phyloP scores from a whole-genome alignment of 2,329 filamentous ascomycete species.

The Metarhizium rileyi region DNA sequence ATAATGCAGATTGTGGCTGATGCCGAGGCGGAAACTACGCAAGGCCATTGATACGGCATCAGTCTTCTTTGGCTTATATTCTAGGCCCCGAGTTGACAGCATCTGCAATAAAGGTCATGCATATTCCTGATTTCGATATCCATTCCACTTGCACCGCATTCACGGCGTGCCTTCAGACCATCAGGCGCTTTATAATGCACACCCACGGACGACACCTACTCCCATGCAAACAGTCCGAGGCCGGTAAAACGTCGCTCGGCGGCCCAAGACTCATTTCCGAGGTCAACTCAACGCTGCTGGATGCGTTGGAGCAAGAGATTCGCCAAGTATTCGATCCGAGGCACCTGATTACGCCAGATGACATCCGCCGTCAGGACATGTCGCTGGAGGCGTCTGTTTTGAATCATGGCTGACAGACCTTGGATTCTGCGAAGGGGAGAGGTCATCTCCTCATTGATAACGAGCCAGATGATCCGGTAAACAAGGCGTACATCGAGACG shows the following conservation, averaged over 20 bases:
- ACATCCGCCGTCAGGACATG: constrained; percentile 28
- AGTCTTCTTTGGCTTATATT: constrained; percentile 27
- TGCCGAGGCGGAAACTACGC: constrained; percentile 36
- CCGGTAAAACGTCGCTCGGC: constrained; percentile 16
- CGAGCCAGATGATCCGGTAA: constrained; percentile 27
- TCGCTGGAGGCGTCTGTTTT: constrained; percentile 37
- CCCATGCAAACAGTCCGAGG: constrained; percentile 41
- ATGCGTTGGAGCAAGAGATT: constrained; percentile 36
- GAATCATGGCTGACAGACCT: constrained; percentile 36
- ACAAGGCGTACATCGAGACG: constrained; percentile 27
- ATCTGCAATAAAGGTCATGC: constrained; percentile 38
- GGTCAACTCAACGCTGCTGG: constrained; percentile 30
- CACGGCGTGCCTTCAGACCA: constrained; percentile 29
- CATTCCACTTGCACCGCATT: constrained; percentile 36
- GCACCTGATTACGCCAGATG: constrained; percentile 37
- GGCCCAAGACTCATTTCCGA: constrained; percentile 31
- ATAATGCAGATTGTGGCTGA: constrained; percentile 41
- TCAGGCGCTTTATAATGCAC: constrained; percentile 34
- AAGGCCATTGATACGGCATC: constrained; percentile 31
- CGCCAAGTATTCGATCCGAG: constrained; percentile 28
- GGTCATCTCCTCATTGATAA: constrained; percentile 44
- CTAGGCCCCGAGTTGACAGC: constrained; percentile 28
- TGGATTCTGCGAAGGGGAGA: constrained; percentile 32
- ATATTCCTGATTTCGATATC: constrained; percentile 39
- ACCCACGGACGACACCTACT: constrained; percentile 35